These are phyloP conservation scores for Podospora comata DNA, from an alignment of 495 filamentous ascomycete genomes.

Conservation along the genomic window DNA sequence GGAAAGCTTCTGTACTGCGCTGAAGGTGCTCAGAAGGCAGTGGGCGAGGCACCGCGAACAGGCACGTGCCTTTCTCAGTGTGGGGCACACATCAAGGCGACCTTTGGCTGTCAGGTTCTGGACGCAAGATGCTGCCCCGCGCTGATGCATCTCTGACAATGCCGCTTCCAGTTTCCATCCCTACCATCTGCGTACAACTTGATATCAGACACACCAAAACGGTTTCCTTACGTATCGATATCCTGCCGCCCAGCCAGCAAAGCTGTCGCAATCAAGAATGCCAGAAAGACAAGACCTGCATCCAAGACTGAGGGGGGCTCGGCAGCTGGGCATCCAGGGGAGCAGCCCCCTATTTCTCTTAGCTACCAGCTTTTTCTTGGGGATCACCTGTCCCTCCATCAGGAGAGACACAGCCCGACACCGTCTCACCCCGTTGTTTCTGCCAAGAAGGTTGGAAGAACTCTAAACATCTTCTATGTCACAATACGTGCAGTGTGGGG, in stretches of 20 bases:
- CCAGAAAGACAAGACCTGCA: not conserved
- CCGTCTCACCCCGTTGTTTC: not conserved
- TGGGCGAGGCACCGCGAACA: not conserved
- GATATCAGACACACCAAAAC: not conserved
- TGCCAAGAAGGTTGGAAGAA: not conserved
- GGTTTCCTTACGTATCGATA: not conserved
- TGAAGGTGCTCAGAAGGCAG: too few relatives aligned
- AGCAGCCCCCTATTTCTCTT: not conserved
- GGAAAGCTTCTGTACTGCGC: not conserved
- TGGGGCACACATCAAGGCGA: not conserved
- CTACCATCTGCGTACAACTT: not conserved
- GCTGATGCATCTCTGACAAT: slow-evolving; percentile 3
- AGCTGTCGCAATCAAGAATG: not conserved
- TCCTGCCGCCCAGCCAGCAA: not conserved
- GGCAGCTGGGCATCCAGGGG: not conserved
- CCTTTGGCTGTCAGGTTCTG: not conserved
- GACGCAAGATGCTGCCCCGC: slow-evolving; percentile 3
- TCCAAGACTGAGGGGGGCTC: not conserved
- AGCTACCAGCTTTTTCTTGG: not conserved
- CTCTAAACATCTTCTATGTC: not conserved
- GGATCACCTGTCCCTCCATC: not conserved
- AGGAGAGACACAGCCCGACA: not conserved
- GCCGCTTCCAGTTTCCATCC: not conserved
- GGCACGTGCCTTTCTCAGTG: not conserved
- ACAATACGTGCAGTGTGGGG: not conserved